Evolutionary conservation across 352 stramenopile species (phyloP).

Genomic region (Globisporangium solare): DNA sequence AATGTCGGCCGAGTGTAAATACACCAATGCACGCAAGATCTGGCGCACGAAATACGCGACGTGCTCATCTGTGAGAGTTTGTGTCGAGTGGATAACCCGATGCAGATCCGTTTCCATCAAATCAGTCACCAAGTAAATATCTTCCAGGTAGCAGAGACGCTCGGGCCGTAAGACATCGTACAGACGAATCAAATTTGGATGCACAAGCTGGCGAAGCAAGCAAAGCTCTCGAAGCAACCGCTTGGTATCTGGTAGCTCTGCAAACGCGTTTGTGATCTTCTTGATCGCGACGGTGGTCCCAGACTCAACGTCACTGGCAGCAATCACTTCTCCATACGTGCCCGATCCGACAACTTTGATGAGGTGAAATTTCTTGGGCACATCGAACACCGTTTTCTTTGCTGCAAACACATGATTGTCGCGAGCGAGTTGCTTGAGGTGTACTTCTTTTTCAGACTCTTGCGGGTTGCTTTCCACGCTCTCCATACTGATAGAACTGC

Average conservation of each 20-base stretch:
- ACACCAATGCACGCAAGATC: conserved; percentile 94
- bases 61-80: conserved; percentile 90
- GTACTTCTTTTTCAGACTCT: conserved; percentile 23
- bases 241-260: conserved; percentile 73
- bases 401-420: conserved; percentile 66
- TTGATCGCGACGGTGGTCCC: conserved; percentile 92
- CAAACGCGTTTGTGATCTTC: conserved; percentile 88
- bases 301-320: conserved; percentile 72
- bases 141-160: conserved; percentile 91
- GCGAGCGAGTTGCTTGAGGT: conserved; percentile 35
- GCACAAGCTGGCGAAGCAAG: conserved; percentile 79
- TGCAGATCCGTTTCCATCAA: conserved; percentile 95
- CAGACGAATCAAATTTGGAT: conserved; percentile 92
- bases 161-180: conserved; percentile 91
- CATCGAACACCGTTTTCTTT: conserved; percentile 67
- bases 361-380: conserved; percentile 75
- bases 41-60: conserved; percentile 96
- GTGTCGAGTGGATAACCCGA: conserved; percentile 88
- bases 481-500: neutral
- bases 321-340: conserved; percentile 80
- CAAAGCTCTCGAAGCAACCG: conserved; percentile 95
- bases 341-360: conserved; percentile 79
- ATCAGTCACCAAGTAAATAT: conserved; percentile 96
- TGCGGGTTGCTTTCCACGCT: conserved; percentile 8
- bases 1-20: conserved; percentile 95